Base-by-base conservation (phyloP, 257 asterid species). In the Cruciata laevipes region DNA sequence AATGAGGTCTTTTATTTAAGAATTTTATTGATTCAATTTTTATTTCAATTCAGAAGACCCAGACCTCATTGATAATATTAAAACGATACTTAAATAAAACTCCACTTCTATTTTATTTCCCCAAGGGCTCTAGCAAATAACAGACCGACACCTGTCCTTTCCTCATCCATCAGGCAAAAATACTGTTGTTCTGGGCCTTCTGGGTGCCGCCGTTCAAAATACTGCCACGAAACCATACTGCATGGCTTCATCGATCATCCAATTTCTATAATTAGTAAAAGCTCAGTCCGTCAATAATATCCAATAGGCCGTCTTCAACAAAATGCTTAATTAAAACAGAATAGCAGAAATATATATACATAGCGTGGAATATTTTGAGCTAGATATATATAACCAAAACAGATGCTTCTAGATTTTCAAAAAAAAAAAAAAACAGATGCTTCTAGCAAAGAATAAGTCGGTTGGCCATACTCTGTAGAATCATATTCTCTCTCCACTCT, bases 341-440 rank as follows among this genome's bases (percentile, higher is more conserved):
- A 40, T 14, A 3, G 10, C 8, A 37, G 8, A 35, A 35, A 8
- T 35, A 35, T 35, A 35, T 33, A 38, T 38, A 38, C 7, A 47
- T 47, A 47, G 55, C 55, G 55, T 47, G 20, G 55, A 47, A 47
- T 47, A 47, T 11, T 42, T 42, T 5, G 18, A 42, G 51, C 51
- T 47, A n/a, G n/a, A n/a, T n/a, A n/a, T n/a, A n/a, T n/a, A 47
- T 47, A 16, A 47, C 11, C 20, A 42, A 47, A 47, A 47, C 55
- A 47, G 55, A 47, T 47, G 55, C 55, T 47, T 47, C 55, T 47
- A 47, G 55, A n/a, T n/a, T n/a, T n/a, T n/a, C n/a, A n/a, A n/a
- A n/a, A n/a, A n/a, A n/a, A n/a, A n/a, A n/a, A n/a, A n/a, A 42
- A 47, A 47, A 47, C 55, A 47, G 55, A 47, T 47, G 55, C 55